Conservation (phyloP, 2,329 filamentous ascomycete species). For the Pyricularia sp. region DNA sequence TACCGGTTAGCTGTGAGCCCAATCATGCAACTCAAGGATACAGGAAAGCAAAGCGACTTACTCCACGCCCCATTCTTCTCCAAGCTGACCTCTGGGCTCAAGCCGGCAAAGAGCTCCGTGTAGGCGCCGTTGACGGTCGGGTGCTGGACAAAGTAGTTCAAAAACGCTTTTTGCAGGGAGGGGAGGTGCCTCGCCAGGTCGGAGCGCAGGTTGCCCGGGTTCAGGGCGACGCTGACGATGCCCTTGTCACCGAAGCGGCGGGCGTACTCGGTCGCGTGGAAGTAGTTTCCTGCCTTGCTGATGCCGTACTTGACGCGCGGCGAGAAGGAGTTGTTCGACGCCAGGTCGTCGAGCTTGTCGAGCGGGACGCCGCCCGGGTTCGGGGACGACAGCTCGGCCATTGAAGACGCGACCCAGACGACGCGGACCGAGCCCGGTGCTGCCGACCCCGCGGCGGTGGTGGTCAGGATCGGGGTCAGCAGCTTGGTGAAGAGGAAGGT, state of each 20-base stretch:
- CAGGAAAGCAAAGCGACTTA: slow-evolving; percentile 4
- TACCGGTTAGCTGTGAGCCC: background rate
- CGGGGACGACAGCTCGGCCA: slow-evolving; percentile 5
- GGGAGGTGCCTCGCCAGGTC: slow-evolving; percentile 14
- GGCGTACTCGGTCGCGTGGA: slow-evolving; percentile 15
- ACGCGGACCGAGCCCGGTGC: slow-evolving; percentile 11
- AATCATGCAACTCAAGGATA: background rate
- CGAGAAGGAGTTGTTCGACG: background rate
- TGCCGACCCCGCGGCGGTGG: slow-evolving; percentile 9
- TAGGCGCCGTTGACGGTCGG: slow-evolving; percentile 22
- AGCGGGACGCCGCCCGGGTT: slow-evolving; percentile 10
- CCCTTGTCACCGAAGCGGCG: slow-evolving; percentile 12
- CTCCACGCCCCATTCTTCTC: slow-evolving; percentile 17
- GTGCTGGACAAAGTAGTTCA: slow-evolving; percentile 13
- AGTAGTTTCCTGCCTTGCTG: slow-evolving; percentile 16
- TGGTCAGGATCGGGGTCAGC: slow-evolving; percentile 13
- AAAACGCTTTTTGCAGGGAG: slow-evolving; percentile 8
- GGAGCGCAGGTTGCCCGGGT: slow-evolving; percentile 18
- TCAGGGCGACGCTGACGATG: slow-evolving; percentile 16
- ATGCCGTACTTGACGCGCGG: slow-evolving; percentile 12
- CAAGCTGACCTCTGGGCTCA: slow-evolving; percentile 25
- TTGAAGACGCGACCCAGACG: slow-evolving; percentile 16
- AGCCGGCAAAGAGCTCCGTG: slow-evolving; percentile 27
- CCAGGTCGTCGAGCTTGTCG: slow-evolving; percentile 10
- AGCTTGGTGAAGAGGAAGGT: slow-evolving; percentile 15